Evolutionary conservation across 1,139 yeast species (phyloP).

Genomic region (Hemisphaericaspora subhashii): DNA sequence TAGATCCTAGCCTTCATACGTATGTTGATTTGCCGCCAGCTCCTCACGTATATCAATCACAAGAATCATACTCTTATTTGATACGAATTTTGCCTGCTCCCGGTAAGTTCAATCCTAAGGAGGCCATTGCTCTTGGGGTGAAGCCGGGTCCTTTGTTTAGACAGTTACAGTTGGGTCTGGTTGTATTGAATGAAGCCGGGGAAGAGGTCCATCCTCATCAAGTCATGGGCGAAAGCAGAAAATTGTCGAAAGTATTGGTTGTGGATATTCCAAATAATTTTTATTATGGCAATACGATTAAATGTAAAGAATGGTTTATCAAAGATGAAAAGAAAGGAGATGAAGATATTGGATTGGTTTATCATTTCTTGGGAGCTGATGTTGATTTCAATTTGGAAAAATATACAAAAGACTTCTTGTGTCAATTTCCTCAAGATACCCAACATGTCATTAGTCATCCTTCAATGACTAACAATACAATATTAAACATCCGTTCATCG

Average conservation of each 20-base stretch:
- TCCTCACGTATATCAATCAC: slow-evolving; percentile 19
- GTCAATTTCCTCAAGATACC: slow-evolving; percentile 49
- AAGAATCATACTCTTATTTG: slow-evolving; percentile 53
- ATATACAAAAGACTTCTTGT: slow-evolving; percentile 44
- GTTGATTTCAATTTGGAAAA: slow-evolving; percentile 50
- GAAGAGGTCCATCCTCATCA: slow-evolving; percentile 61
- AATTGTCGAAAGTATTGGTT: slow-evolving; percentile 61
- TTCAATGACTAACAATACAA: slow-evolving; percentile 57
- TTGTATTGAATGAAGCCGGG: slow-evolving; percentile 62
- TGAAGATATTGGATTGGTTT: slow-evolving; percentile 53
- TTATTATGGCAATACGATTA: slow-evolving; percentile 50
- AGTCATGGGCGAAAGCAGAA: slow-evolving; percentile 65
- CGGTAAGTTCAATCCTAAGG: slow-evolving; percentile 71
- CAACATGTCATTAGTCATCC: slow-evolving; percentile 73
- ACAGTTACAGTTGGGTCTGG: slow-evolving; percentile 57
- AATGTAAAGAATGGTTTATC: slow-evolving; percentile 28
- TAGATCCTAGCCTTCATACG: slow-evolving; percentile 45
- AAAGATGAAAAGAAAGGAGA: slow-evolving; percentile 28
- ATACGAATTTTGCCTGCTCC: slow-evolving; percentile 66
- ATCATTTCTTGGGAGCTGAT: slow-evolving; percentile 71
- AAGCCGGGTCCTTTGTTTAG: slow-evolving; percentile 64
- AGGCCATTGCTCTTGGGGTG: slow-evolving; percentile 69
- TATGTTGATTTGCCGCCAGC: slow-evolving; percentile 38
- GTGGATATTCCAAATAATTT: slow-evolving; percentile 67
- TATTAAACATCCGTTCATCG: slow-evolving; percentile 59